These are phyloP conservation scores for Zymoseptoria pseudotritici DNA, from an alignment of 2,329 filamentous ascomycete genomes.

Conservation along the genomic window DNA sequence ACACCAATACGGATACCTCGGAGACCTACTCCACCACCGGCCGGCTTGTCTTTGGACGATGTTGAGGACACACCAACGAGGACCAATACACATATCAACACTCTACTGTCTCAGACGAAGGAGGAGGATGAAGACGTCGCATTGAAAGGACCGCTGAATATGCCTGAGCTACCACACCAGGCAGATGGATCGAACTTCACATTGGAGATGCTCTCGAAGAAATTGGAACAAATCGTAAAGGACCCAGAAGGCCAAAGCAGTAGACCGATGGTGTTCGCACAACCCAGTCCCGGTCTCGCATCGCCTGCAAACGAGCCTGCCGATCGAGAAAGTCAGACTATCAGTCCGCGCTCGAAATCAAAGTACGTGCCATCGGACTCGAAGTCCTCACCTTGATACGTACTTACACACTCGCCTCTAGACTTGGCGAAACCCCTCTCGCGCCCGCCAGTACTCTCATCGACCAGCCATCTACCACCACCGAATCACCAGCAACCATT, in stretches of 20 bases:
- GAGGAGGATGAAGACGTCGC: constrained; percentile 26
- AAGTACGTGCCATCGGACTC: neutral
- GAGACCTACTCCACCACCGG: constrained; percentile 23
- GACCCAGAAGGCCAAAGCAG: constrained; percentile 26
- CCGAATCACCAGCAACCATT: constrained; percentile 2
- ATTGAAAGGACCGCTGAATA: constrained; percentile 29
- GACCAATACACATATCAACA: constrained; percentile 30
- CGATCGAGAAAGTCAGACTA: constrained; percentile 2
- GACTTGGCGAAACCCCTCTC: constrained; percentile 5
- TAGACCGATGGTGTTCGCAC: constrained; percentile 24
- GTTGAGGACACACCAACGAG: constrained; percentile 31
- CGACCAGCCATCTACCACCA: constrained; percentile 1
- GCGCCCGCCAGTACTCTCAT: constrained; percentile 8
- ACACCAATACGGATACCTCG: constrained; percentile 26
- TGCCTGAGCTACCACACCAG: constrained; percentile 29
- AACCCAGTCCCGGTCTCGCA: constrained; percentile 23
- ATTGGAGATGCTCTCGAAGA: constrained; percentile 26
- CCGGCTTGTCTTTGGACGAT: constrained; percentile 21
- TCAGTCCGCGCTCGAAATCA: constrained; percentile 1
- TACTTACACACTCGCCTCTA: neutral
- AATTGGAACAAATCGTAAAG: constrained; percentile 27
- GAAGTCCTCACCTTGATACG: neutral
- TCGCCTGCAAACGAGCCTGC: constrained; percentile 17
- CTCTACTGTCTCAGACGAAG: constrained; percentile 20
- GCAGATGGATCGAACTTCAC: constrained; percentile 31